Conservation (phyloP, 108 stramenopile species). For the Bacterosira constricta region DNA sequence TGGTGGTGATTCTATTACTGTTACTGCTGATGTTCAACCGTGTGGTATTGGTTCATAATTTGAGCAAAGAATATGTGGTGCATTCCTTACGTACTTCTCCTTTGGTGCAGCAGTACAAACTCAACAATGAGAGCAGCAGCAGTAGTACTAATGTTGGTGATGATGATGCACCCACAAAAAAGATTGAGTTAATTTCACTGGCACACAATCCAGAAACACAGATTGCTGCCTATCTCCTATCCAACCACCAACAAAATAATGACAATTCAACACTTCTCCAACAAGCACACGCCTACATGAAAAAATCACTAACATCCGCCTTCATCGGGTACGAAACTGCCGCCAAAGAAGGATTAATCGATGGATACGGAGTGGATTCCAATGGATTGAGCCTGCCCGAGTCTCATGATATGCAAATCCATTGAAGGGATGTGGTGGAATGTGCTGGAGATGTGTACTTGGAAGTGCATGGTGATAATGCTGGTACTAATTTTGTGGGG, state of each 20-base stretch:
- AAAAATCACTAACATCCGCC: conserved; percentile 58
- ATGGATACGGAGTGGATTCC: conserved; percentile 74
- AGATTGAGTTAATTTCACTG: conserved; percentile 53
- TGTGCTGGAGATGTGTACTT: conserved; percentile 52
- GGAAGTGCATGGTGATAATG: conserved; percentile 18
- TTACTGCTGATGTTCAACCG: too few relatives aligned
- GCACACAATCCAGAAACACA: conserved; percentile 79
- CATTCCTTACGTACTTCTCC: conserved; percentile 58
- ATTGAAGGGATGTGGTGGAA: conserved; percentile 55
- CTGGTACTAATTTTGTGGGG: not conserved
- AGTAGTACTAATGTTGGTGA: not conserved
- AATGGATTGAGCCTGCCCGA: conserved; percentile 76
- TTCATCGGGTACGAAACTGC: conserved; percentile 64
- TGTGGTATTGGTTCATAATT: conserved; percentile 55
- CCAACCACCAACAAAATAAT: conserved; percentile 27
- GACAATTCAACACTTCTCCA: conserved; percentile 23
- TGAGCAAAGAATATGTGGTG: conserved; percentile 51
- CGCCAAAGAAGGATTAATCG: conserved; percentile 40
- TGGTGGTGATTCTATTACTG: not conserved
- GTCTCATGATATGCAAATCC: conserved; percentile 64
- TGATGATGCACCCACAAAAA: not conserved
- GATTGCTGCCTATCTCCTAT: conserved; percentile 37
- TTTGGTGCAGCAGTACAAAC: conserved; percentile 47
- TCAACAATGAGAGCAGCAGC: not conserved
- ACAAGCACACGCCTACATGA: conserved; percentile 53